phyloP scores from a whole-genome alignment of 768 basidiomycete genomes.

The Mycena kentingensis region DNA sequence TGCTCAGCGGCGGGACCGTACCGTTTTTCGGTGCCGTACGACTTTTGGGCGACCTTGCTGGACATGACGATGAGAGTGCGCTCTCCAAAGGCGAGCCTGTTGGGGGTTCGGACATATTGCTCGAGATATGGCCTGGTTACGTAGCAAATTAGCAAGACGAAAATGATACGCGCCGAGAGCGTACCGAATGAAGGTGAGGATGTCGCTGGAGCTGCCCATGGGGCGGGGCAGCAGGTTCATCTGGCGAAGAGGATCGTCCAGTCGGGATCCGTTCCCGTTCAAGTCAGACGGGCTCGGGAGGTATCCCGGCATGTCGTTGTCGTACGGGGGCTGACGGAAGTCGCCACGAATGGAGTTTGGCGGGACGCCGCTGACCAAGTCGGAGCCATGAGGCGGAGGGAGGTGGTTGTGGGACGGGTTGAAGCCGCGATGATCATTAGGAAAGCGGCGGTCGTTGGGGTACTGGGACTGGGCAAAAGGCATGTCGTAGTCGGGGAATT shows the following conservation, averaged over 20 bases:
- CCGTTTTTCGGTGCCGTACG: conserved; percentile 96
- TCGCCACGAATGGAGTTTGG: conserved; percentile 66
- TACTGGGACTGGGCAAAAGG: conserved; percentile 53
- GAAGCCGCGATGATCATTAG: conserved; percentile 52
- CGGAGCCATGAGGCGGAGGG: conserved; percentile 50
- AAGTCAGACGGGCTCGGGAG: conserved; percentile 51
- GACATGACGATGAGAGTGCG: conserved; percentile 96
- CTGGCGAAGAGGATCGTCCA: conserved; percentile 63
- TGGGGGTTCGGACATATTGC: conserved; percentile 81
- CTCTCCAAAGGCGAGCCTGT: conserved; percentile 89
- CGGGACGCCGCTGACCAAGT: conserved; percentile 67
- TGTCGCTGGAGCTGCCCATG: conserved; percentile 66
- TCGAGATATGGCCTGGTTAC: conserved; percentile 71
- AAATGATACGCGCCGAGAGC: conserved; percentile 21
- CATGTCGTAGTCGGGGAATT: conserved; percentile 63
- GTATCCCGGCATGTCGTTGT: conserved; percentile 63
- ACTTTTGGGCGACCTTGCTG: conserved; percentile 97
- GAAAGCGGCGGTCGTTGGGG: conserved; percentile 63
- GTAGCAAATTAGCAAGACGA: conserved; percentile 11
- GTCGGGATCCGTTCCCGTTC: conserved; percentile 52
- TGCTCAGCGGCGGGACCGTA: conserved; percentile 27
- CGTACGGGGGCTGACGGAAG: conserved; percentile 54
- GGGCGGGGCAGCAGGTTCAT: conserved; percentile 63
- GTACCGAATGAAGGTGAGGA: conserved; percentile 81
- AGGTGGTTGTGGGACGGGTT: conserved; percentile 43